phyloP scores from a whole-genome alignment of 805 yeast species.

The Kuraishia hungarica region DNA sequence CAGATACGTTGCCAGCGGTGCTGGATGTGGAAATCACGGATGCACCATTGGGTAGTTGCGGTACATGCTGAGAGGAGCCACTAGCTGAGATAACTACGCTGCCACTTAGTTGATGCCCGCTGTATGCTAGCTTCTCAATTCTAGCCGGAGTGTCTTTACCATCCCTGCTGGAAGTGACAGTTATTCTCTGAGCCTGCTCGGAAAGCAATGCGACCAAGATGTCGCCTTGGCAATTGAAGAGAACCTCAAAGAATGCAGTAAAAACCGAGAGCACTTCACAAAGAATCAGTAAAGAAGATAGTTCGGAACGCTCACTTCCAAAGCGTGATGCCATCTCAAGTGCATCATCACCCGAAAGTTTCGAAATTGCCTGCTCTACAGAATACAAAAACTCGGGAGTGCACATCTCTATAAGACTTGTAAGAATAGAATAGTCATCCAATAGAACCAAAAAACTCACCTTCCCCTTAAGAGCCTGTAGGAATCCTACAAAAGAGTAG shows the following conservation, averaged over 20 bases:
- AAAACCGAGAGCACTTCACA: constrained; percentile 1
- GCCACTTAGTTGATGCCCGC: background rate
- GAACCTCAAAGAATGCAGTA: background rate
- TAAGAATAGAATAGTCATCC: background rate
- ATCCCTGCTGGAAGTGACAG: constrained; percentile 23
- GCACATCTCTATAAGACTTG: background rate
- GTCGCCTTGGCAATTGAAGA: constrained; percentile 35
- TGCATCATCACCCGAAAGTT: constrained; percentile 8
- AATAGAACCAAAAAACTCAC: constrained; percentile 3
- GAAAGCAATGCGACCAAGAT: constrained; percentile 30
- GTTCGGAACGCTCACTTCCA: constrained; percentile 22
- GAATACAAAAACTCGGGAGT: background rate
- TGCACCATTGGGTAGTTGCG: background rate
- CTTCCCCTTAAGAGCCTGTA: constrained; percentile 17
- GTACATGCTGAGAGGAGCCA: background rate
- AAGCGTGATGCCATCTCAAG: constrained; percentile 15
- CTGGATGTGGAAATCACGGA: background rate
- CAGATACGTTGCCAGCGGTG: background rate
- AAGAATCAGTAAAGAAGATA: constrained; percentile 20
- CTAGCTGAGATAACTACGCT: background rate
- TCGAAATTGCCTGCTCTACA: background rate
- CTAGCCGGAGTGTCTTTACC: constrained; percentile 8
- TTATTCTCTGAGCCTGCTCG: background rate
- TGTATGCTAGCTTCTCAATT: background rate
- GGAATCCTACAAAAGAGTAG: constrained; percentile 21